Evolutionary conservation across 257 asterid species (phyloP).

Genomic region (Lavandula angustifolia): DNA sequence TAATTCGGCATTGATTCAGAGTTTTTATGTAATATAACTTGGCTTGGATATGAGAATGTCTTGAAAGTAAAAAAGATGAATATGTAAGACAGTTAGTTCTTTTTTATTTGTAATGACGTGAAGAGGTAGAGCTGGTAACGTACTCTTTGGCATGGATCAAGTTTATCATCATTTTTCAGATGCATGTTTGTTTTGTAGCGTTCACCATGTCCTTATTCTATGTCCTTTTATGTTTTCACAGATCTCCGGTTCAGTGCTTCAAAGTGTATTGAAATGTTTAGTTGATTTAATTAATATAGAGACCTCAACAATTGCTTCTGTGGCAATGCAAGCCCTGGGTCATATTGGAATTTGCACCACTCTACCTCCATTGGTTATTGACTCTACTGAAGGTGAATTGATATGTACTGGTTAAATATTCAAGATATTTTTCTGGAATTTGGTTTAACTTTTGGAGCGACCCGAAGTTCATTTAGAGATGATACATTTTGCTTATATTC

Average conservation of each 20-base stretch:
- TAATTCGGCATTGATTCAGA: constrained; percentile 8
- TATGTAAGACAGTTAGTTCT: constrained; percentile 13
- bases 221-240: constrained; percentile 39
- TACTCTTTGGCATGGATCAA: constrained; percentile 5
- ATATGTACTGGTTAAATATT: constrained; percentile 28
- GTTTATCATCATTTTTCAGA: constrained; percentile 10
- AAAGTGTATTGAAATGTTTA: constrained; percentile 70
- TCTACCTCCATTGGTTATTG: constrained; percentile 68
- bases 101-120: constrained; percentile 11
- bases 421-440: constrained; percentile 25
- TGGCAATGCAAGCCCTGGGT: constrained; percentile 92
- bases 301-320: constrained; percentile 74
- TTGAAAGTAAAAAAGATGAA: constrained; percentile 21
- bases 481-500: constrained; percentile 31
- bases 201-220: constrained; percentile 24
- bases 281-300: constrained; percentile 68
- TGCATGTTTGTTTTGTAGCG: constrained; percentile 25
- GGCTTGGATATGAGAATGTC: constrained; percentile 1
- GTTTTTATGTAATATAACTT: constrained; percentile 12
- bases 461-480: constrained; percentile 12
- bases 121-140: constrained; percentile 16
- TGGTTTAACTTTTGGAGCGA: constrained; percentile 24
- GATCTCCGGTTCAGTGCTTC: constrained; percentile 76
- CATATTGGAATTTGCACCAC: constrained; percentile 84
- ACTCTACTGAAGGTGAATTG: constrained; percentile 62